Base-by-base conservation (phyloP, 2,329 filamentous ascomycete species). In the Allantophomopsis lycopodina region DNA sequence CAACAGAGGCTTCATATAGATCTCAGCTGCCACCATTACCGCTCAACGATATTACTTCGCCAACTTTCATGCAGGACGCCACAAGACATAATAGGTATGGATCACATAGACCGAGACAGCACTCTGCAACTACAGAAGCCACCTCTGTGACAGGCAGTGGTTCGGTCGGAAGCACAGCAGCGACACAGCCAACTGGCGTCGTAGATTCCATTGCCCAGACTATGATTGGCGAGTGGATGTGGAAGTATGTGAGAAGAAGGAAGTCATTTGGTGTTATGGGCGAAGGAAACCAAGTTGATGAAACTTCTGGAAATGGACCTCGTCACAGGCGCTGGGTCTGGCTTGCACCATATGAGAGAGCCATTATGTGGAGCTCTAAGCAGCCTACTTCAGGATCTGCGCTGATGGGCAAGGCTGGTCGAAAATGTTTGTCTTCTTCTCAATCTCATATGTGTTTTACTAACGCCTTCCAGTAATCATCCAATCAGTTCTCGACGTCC, bases 141-240 rank as follows among this genome's bases (percentile, higher is more conserved):
- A 44, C 49, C 15, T 42, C 47, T 2, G 47, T 48, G 14, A 55
- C 54, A 41, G 55, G 61, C 45, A 53, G 61, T 46, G 68, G 68
- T 32, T 79, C 72, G 4, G 64, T 69, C 40, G 69, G 65, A 33
- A 77, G 69, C 48, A 63, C 67, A 10, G 32, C 14, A 17, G 16
- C n/a, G n/a, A 69, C 74, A 21, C 79, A 86, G 48, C 74, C 79
- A 34, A 81, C 81, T 0, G 82, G 78, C 35, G 85, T 96, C 12
- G 89, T 98, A 5, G 91, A 96, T 62, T 87, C 91, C 3, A 96
- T 98, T 58, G 88, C 91, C 2, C 88, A 94, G 55, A 93, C 89
- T 0, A 98, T 98, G 91, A 86, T 98, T 21, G 91, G 91, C 31
- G 91, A 96, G 54, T 91, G 85, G 83, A 89, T 93, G 83, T 88